These are phyloP conservation scores for Eleusine coracana DNA, from an alignment of 176 grass and related monocot genomes.

Conservation along the genomic window DNA sequence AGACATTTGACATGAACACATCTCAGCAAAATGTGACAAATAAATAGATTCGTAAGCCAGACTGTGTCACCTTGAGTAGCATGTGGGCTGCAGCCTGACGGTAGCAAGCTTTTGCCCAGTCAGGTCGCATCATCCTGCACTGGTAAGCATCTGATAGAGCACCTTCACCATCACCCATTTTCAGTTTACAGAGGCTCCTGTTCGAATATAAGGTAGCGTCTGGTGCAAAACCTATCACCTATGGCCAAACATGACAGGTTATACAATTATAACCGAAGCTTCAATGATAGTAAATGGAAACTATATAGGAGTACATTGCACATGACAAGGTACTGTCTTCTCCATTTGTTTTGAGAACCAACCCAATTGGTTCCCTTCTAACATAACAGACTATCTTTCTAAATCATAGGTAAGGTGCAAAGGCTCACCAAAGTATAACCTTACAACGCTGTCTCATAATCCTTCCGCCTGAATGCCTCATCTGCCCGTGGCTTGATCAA, in stretches of 20 bases:
- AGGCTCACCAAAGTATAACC: conserved; percentile 22
- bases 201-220: conserved; percentile 46
- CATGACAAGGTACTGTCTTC: too few species aligned
- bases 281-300: not conserved
- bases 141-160: conserved; percentile 41
- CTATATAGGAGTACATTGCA: not conserved
- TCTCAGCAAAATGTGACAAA: not conserved
- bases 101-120: conserved; percentile 56
- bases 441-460: conserved; percentile 20
- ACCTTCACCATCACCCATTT: conserved; percentile 45
- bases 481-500: conserved; percentile 19
- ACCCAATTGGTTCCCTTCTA: too few species aligned
- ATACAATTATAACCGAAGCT: not conserved
- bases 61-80: conserved; percentile 14
- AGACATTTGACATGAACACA: not conserved
- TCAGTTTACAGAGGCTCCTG: conserved; percentile 54
- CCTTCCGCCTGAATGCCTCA: conserved; percentile 29
- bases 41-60: not conserved
- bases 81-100: conserved; percentile 39
- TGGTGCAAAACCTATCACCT: conserved; percentile 24
- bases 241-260: conserved; percentile 13
- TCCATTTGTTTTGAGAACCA: too few species aligned
- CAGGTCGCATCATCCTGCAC: conserved; percentile 41
- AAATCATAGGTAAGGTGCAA: conserved; percentile 3
- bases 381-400: too few species aligned